These are phyloP conservation scores for Eucalyptus brandiana DNA, from an alignment of 345 rosid genomes.

Conservation along the genomic window DNA sequence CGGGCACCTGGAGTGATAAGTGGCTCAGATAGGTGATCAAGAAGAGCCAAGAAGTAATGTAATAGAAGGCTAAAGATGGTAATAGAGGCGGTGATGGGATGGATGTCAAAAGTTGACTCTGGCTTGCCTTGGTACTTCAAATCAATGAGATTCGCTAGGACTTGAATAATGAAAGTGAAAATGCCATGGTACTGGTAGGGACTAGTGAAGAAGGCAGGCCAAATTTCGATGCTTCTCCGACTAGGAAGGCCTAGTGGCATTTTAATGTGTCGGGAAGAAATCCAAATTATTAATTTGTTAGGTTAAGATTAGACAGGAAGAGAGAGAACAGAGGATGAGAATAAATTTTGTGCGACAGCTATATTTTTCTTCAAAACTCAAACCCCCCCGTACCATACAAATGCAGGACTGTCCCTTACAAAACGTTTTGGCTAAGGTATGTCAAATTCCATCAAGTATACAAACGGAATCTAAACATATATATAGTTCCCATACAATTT, in stretches of 20 bases:
- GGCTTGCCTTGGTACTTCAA: not conserved
- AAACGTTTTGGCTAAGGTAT: no score
- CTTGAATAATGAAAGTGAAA: not conserved
- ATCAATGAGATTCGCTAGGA: not conserved
- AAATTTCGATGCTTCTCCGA: not conserved
- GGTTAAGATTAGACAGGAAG: not conserved
- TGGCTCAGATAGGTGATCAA: not conserved
- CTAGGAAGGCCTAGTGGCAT: not conserved
- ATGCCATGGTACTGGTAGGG: not conserved
- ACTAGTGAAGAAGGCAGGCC: not conserved
- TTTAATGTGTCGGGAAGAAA: not conserved
- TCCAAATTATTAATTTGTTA: not conserved
- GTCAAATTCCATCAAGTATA: no score
- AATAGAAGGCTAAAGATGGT: not conserved
- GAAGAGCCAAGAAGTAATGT: not conserved
- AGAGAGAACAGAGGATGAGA: not conserved
- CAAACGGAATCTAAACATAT: no score
- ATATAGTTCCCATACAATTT: no score
- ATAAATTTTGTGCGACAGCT: no score
- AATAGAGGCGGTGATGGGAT: not conserved
- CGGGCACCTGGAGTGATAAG: not conserved
- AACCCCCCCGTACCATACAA: no score
- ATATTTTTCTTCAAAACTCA: no score
- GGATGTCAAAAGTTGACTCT: not conserved
- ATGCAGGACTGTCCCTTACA: no score